These are phyloP conservation scores for Hyphopichia buzzinii DNA, from an alignment of 1,139 yeast species.

Conservation along the genomic window DNA sequence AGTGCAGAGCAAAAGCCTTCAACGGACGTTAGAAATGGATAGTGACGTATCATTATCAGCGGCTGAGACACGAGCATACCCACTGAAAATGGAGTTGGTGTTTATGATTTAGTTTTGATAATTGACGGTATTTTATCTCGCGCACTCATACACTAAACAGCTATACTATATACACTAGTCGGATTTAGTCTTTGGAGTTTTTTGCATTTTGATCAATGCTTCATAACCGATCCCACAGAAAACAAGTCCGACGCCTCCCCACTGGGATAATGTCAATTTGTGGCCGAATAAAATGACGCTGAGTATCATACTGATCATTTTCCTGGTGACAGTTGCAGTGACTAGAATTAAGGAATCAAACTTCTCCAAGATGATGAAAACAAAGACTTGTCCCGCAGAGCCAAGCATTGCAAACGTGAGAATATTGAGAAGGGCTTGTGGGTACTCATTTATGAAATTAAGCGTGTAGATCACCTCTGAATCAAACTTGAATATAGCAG, in stretches of 20 bases:
- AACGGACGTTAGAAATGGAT: conserved; percentile 12
- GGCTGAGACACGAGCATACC: conserved; percentile 24
- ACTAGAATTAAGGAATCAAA: conserved; percentile 84
- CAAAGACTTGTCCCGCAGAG: conserved; percentile 88
- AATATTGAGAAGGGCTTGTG: conserved; percentile 55
- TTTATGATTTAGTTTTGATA: too few relatives aligned
- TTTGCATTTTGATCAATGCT: conserved; percentile 18
- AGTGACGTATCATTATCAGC: conserved; percentile 15
- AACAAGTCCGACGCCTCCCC: conserved; percentile 76
- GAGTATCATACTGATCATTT: conserved; percentile 90
- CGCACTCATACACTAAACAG: too few relatives aligned
- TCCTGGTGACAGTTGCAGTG: conserved; percentile 93
- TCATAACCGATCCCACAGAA: conserved; percentile 62
- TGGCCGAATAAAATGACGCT: conserved; percentile 89
- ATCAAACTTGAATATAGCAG: conserved; percentile 39
- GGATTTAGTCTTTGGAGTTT: conserved; percentile 5
- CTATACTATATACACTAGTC: too few relatives aligned
- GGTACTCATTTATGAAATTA: conserved; percentile 41
- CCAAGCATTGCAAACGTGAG: conserved; percentile 74
- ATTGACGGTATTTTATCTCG: too few relatives aligned
- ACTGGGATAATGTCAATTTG: conserved; percentile 57
- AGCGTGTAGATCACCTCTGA: conserved; percentile 49
- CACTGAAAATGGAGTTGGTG: too few relatives aligned
- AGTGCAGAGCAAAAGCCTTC: conserved; percentile 44
- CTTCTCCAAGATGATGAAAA: conserved; percentile 76